phyloP scores from a whole-genome alignment of 176 grass and related monocot genomes.

The Avena insularis region DNA sequence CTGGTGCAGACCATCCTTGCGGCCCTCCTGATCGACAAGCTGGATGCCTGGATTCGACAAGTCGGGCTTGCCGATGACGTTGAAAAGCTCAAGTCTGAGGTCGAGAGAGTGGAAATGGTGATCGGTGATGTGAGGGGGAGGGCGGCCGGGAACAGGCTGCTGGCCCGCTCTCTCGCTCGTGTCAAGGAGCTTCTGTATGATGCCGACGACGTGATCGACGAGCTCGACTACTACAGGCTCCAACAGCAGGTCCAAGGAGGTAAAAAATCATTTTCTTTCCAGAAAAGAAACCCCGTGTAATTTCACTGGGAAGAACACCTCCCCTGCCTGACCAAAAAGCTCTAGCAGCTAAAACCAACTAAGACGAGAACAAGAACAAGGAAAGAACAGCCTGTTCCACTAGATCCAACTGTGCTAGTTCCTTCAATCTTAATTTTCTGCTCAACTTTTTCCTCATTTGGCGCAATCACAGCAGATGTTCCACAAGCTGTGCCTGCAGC shows the following conservation, averaged over 20 bases:
- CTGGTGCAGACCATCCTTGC: slow-evolving; percentile 24
- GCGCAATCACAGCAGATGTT: neutral
- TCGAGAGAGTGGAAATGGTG: neutral
- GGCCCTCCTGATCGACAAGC: neutral
- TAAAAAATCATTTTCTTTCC: neutral
- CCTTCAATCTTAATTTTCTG: neutral
- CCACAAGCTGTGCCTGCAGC: neutral
- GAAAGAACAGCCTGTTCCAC: too few species aligned
- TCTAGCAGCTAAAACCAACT: too few species aligned
- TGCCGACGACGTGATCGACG: slow-evolving; percentile 41
- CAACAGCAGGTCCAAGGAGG: slow-evolving; percentile 35
- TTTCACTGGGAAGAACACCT: too few species aligned
- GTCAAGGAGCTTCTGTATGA: slow-evolving; percentile 47
- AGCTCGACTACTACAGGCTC: slow-evolving; percentile 51
- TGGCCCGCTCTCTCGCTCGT: neutral
- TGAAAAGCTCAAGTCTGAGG: neutral
- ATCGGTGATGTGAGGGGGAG: neutral
- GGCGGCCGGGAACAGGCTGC: neutral
- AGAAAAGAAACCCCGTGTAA: too few species aligned
- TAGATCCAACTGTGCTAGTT: neutral
- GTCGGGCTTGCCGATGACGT: slow-evolving; percentile 1
- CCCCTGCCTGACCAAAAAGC: too few species aligned
- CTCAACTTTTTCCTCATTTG: neutral
- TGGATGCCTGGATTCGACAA: slow-evolving; percentile 17
- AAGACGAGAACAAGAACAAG: too few species aligned